Percentiles rank a stretch among this genome's conserved stretches.
These are phyloP conservation scores for Beauveria australis DNA, from an alignment of 2,329 filamentous ascomycete genomes.

Conservation along the genomic window DNA sequence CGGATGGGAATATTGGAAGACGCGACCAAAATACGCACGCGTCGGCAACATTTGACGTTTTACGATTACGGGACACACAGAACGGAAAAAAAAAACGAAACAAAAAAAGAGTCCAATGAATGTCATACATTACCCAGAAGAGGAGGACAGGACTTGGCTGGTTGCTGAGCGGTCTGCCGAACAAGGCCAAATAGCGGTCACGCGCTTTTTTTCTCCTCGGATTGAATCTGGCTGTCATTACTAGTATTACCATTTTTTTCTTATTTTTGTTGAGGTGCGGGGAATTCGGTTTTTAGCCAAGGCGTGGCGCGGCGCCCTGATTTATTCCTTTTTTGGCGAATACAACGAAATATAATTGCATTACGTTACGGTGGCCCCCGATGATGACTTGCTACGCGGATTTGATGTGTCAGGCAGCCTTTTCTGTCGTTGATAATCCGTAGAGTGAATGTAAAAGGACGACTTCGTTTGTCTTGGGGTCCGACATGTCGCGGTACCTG, in stretches of 20 bases:
- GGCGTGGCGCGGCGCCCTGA: neutral
- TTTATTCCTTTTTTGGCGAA: neutral
- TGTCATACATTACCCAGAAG: neutral
- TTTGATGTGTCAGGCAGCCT: neutral
- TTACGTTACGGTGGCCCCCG: neutral
- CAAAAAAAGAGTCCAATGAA: neutral
- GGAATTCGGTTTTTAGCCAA: neutral
- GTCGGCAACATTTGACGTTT: neutral
- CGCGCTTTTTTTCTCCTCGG: neutral
- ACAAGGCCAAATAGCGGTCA: neutral
- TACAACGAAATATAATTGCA: neutral
- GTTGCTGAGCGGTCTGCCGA: neutral
- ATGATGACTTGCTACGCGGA: neutral
- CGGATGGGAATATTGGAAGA: neutral
- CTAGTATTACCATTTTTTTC: neutral
- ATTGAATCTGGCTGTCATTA: neutral
- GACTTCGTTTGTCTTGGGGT: too few relatives aligned
- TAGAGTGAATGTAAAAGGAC: too few relatives aligned
- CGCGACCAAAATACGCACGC: neutral
- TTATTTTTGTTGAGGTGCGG: slow-evolving; percentile 4
- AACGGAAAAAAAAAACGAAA: neutral
- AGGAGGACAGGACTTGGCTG: neutral
- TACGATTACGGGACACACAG: slow-evolving; percentile 5
- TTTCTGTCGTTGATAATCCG: too few relatives aligned
- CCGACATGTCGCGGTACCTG: too few relatives aligned